These are phyloP conservation scores for Candida orba DNA, from an alignment of 805 yeast genomes.

Conservation along the genomic window DNA sequence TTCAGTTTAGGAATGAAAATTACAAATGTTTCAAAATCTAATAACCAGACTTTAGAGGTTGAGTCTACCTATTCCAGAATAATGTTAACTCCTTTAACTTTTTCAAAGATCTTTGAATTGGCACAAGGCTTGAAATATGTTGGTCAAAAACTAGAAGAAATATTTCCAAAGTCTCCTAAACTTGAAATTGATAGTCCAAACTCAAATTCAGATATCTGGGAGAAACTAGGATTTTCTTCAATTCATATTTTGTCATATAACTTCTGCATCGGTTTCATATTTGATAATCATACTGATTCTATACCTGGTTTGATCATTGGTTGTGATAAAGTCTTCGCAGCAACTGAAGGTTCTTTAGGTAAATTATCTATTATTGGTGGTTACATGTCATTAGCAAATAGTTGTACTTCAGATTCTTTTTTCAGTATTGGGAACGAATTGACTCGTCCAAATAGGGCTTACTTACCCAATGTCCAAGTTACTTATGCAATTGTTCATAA, in stretches of 20 bases:
- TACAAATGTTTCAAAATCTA: slow-evolving; percentile 29
- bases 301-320: slow-evolving; percentile 77
- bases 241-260: slow-evolving; percentile 55
- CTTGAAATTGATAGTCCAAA: not conserved
- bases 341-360: slow-evolving; percentile 54
- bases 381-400: slow-evolving; percentile 65
- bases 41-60: slow-evolving; percentile 42
- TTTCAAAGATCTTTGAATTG: slow-evolving; percentile 27
- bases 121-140: slow-evolving; percentile 6
- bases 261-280: slow-evolving; percentile 74
- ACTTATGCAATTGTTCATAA: slow-evolving; percentile 31
- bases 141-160: not conserved
- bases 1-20: slow-evolving; percentile 38
- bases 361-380: slow-evolving; percentile 63
- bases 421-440: slow-evolving; percentile 40
- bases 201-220: slow-evolving; percentile 4
- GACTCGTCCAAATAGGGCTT: slow-evolving; percentile 51
- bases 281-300: slow-evolving; percentile 33
- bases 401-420: slow-evolving; percentile 42
- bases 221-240: slow-evolving; percentile 29
- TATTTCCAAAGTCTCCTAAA: not conserved
- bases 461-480: slow-evolving; percentile 61
- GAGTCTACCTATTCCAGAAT: slow-evolving; percentile 54
- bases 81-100: slow-evolving; percentile 45
- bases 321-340: slow-evolving; percentile 63